Evolutionary conservation across 345 rosid species (phyloP), one percentile per base, ranked within the genome.

Genomic region (Camelina hispida): DNA sequence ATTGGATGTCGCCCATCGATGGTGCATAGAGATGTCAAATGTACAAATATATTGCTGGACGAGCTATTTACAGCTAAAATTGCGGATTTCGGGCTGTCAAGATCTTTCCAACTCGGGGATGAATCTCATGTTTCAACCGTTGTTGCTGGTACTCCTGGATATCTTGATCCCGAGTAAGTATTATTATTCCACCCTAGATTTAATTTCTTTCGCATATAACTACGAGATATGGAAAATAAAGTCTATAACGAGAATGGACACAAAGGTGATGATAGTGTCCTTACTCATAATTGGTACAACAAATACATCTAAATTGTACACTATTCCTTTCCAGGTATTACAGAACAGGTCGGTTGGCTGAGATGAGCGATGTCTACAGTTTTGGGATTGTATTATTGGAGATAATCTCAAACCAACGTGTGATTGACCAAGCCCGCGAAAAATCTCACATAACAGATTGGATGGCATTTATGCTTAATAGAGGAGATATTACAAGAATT

Each of bases 321-420:
- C n/a, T n/a, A n/a, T n/a, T n/a, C n/a, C n/a, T n/a, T n/a, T n/a
- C n/a, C n/a, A n/a, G n/a, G n/a, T n/a, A 55, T 50, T 69, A 61
- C 9, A 44, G 22, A 44, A 74, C 80, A 0, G 62, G 74, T 58
- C 80, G 74, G 22, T 63, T 87, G 20, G 79, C 78, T 0, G 78
- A 77, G 46, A 73, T 43, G 47, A 87, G 85, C 2, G 89, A 86
- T 78, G 84, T 88, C 3, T 86, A 85, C 17, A 83, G 84, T 65
- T 87, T 80, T 34, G 87, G 88, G 2, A 79, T 87, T 30, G 69
- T 85, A 11, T 73, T 87, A 0, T n/a, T 87, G 6, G 87, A 85
- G 78, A 56, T 85, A 6, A 74, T 85, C 34, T 84, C 88, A 5
- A 82, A 87, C 46, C 77, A 62, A 53, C 80, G 76, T 0, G 85